A percentile compares a stretch with the other conserved stretches of the same genome.
Conservation (phyloP, 2,329 filamentous ascomycete genomes). For the Akanthomyces lecanii region DNA sequence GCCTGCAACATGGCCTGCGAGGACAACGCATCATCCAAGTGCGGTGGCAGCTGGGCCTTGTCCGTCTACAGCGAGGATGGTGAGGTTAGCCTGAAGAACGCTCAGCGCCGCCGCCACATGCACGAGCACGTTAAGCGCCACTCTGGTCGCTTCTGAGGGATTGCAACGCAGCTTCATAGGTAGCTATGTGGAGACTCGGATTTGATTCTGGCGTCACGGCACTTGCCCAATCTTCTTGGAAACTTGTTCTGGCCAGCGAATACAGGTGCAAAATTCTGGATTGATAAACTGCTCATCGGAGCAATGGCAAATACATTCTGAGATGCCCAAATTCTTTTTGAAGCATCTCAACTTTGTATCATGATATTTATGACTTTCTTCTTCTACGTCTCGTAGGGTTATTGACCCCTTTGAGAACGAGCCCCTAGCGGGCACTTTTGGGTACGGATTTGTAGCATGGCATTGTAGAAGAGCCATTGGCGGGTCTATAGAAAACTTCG, state of each 20-base stretch:
- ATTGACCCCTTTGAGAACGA: background rate
- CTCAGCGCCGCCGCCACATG: slow-evolving; percentile 33
- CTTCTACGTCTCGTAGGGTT: background rate
- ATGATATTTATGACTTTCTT: slow-evolving; percentile 15
- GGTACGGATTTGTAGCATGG: slow-evolving; percentile 10
- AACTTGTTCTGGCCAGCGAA: background rate
- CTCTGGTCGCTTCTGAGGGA: slow-evolving; percentile 23
- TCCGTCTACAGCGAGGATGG: slow-evolving; percentile 41
- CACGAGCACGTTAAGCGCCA: slow-evolving; percentile 35
- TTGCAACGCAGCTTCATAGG: background rate
- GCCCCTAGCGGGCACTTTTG: slow-evolving; percentile 15
- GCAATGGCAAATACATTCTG: background rate
- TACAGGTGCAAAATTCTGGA: background rate
- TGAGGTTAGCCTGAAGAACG: slow-evolving; percentile 25
- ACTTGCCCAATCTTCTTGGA: background rate
- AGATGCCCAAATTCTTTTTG: background rate
- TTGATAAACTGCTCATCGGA: background rate
- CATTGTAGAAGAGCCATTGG: slow-evolving; percentile 9
- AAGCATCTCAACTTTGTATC: background rate
- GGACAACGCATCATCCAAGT: slow-evolving; percentile 44
- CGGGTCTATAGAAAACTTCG: slow-evolving; percentile 5
- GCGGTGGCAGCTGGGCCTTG: slow-evolving; percentile 46
- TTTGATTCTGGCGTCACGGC: background rate
- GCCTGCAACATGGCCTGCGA: slow-evolving; percentile 46
- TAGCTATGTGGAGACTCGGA: background rate